phyloP scores from a whole-genome alignment of 768 basidiomycete species.

The Kwoniella sp. region DNA sequence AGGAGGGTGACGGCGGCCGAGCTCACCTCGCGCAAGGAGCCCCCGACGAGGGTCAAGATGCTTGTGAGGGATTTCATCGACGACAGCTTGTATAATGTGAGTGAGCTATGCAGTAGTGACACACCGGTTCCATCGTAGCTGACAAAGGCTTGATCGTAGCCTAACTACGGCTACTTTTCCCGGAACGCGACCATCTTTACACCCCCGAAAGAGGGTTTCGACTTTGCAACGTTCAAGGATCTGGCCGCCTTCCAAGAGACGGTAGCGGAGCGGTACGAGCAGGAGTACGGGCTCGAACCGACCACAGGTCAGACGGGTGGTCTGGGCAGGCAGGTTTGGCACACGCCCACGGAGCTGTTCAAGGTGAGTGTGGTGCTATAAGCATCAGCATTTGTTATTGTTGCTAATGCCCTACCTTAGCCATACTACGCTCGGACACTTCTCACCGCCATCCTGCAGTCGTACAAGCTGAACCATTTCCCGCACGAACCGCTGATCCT shows the following conservation, averaged over 20 bases:
- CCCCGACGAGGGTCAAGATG: constrained; percentile 83
- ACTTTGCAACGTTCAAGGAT: constrained; percentile 66
- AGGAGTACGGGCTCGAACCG: constrained; percentile 34
- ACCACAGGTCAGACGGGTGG: constrained; percentile 20
- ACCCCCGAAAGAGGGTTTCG: constrained; percentile 57
- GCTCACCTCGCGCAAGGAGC: constrained; percentile 47
- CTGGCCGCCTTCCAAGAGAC: constrained; percentile 72
- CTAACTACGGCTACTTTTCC: constrained; percentile 94
- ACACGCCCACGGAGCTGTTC: constrained; percentile 96
- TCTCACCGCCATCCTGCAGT: constrained; percentile 78
- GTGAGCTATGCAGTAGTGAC: constrained; percentile 3
- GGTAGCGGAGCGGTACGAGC: constrained; percentile 67
- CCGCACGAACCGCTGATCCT: constrained; percentile 93
- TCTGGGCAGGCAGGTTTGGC: constrained; percentile 81
- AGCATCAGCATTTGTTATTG: not conserved
- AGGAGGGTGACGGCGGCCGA: constrained; percentile 45
- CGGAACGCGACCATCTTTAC: constrained; percentile 83
- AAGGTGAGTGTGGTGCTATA: constrained; percentile 60
- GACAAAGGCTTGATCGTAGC: constrained; percentile 47
- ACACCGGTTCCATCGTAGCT: not conserved
- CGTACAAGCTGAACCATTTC: constrained; percentile 90
- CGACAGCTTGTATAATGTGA: constrained; percentile 82
- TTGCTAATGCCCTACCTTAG: constrained; percentile 52
- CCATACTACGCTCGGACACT: constrained; percentile 92
- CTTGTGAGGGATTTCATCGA: constrained; percentile 94